A percentile compares a stretch with the other conserved stretches of the same genome.
Conservation (phyloP, 169 alveolate species). For the Amoebophrya sp. region DNA sequence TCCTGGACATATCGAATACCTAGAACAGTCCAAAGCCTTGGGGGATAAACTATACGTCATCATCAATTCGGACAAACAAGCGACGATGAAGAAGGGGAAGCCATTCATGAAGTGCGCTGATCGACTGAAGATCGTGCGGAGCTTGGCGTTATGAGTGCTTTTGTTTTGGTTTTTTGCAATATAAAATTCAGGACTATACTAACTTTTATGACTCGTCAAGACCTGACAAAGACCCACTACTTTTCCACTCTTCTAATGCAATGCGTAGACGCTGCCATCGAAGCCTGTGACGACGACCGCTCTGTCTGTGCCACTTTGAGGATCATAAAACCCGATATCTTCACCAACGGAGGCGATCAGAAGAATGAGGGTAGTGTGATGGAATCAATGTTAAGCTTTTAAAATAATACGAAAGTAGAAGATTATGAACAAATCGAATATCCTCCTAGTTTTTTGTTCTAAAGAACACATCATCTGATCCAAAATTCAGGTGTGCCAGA, state of each 20-base stretch:
- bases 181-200: no score
- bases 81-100: not conserved
- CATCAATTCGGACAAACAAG: not conserved
- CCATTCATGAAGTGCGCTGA: conserved; percentile 2
- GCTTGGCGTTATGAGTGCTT: no score
- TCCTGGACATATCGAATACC: conserved; percentile 12
- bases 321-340: not conserved
- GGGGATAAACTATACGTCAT: conserved; percentile 9
- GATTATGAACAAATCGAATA: no score
- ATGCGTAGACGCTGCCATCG: conserved; percentile 9
- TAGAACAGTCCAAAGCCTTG: not conserved
- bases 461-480: no score
- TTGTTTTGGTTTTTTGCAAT: no score
- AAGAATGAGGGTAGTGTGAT: conserved; percentile 23
- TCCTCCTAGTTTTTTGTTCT: no score
- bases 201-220: no score
- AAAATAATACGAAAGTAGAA: no score
- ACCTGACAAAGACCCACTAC: no score
- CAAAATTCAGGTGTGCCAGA: not conserved
- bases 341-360: conserved; percentile 3
- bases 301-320: not conserved
- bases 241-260: no score
- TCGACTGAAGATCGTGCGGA: not conserved
- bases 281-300: not conserved
- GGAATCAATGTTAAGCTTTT: no score